Evolutionary conservation across 2,329 filamentous ascomycete genomes (phyloP).

Genomic region (Fusarium temperatum): DNA sequence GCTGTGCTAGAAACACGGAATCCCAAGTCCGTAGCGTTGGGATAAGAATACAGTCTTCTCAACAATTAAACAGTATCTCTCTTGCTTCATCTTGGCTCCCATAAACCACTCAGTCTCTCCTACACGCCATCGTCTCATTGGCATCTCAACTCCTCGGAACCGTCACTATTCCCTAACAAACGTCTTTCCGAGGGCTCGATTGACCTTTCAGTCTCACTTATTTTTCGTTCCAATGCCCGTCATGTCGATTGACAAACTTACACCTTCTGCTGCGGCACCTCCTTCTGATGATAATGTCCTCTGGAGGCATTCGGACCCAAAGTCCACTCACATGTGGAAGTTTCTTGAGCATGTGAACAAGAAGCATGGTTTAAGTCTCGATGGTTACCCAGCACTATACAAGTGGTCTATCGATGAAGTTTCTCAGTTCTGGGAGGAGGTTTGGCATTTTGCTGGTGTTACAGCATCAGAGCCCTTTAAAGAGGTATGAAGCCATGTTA

Average conservation of each 20-base stretch:
- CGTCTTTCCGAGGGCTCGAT: not conserved
- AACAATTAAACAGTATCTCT: slow-evolving; percentile 1
- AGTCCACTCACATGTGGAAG: slow-evolving; percentile 74
- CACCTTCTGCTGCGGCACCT: slow-evolving; percentile 29
- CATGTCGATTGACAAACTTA: slow-evolving; percentile 39
- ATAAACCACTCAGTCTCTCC: not conserved
- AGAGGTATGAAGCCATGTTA: slow-evolving; percentile 56
- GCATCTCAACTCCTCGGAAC: slow-evolving; percentile 5
- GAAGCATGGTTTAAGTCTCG: slow-evolving; percentile 70
- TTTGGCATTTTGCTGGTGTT: slow-evolving; percentile 85
- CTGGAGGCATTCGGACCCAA: slow-evolving; percentile 75
- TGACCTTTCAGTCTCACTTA: not conserved
- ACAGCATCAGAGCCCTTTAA: slow-evolving; percentile 71
- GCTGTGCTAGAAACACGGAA: slow-evolving; percentile 24
- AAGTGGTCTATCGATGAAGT: slow-evolving; percentile 85
- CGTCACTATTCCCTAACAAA: slow-evolving; percentile 12
- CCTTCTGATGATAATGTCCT: slow-evolving; percentile 57
- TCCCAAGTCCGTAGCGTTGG: slow-evolving; percentile 11
- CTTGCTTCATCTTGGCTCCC: not conserved
- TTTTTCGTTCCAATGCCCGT: slow-evolving; percentile 32
- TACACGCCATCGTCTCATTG: not conserved
- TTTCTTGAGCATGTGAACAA: slow-evolving; percentile 76
- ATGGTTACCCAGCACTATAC: slow-evolving; percentile 79
- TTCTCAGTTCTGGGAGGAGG: slow-evolving; percentile 81
- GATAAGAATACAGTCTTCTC: slow-evolving; percentile 17